These are phyloP conservation scores for Candida andamanensis DNA, from an alignment of 805 yeast species.

Conservation along the genomic window DNA sequence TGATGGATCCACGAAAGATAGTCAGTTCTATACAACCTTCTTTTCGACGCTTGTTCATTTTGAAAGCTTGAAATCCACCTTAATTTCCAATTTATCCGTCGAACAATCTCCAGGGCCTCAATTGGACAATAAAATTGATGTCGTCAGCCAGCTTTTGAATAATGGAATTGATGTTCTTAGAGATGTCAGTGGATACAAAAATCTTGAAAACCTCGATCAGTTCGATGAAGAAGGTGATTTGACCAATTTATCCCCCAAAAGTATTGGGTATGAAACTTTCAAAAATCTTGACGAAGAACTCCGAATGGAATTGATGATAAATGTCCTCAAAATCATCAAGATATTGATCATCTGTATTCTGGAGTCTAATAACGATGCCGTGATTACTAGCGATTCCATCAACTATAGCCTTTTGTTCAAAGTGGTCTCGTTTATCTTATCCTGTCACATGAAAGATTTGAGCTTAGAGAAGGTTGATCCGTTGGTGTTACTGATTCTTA, in stretches of 20 bases:
- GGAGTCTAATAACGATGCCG: neutral
- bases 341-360: slow-evolving; percentile 14
- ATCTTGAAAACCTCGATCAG: neutral
- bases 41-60: slow-evolving; percentile 21
- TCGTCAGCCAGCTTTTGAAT: slow-evolving; percentile 1
- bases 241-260: slow-evolving; percentile 7
- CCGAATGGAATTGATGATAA: slow-evolving; percentile 17
- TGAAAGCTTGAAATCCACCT: slow-evolving; percentile 18
- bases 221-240: slow-evolving; percentile 11
- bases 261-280: slow-evolving; percentile 1
- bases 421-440: slow-evolving; percentile 11
- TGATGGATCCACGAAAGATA: slow-evolving; percentile 11
- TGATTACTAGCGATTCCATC: neutral
- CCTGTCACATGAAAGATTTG: slow-evolving; percentile 5
- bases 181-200: slow-evolving; percentile 1
- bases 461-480: slow-evolving; percentile 10
- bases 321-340: slow-evolving; percentile 19
- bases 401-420: slow-evolving; percentile 5
- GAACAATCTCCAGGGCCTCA: neutral
- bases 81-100: slow-evolving; percentile 17
- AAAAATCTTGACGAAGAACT: slow-evolving; percentile 17
- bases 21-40: slow-evolving; percentile 16
- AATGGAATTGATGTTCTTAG: slow-evolving; percentile 4
- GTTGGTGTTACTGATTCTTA: slow-evolving; percentile 15
- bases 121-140: neutral